A percentile compares a stretch with the other conserved stretches of the same genome.
These are phyloP conservation scores for Cylindrotheca closterium DNA, from an alignment of 108 stramenopile species.

Conservation along the genomic window DNA sequence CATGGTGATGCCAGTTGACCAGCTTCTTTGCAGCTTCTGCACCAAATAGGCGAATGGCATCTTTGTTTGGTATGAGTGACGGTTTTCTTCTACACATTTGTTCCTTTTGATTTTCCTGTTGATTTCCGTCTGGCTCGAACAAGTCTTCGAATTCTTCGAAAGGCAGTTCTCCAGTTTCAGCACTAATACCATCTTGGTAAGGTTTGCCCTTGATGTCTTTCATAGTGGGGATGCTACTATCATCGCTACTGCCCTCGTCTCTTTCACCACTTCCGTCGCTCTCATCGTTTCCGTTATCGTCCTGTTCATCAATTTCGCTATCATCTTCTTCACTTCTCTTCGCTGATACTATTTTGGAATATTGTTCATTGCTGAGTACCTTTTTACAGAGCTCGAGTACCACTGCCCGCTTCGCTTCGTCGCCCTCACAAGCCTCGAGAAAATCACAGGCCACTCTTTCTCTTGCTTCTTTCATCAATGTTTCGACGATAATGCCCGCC, in stretches of 20 bases:
- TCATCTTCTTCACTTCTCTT: conserved; percentile 3
- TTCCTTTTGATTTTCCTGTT: neutral
- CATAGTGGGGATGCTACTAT: conserved; percentile 3
- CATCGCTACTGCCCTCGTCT: conserved; percentile 6
- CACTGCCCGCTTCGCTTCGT: conserved; percentile 2
- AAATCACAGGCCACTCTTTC: neutral
- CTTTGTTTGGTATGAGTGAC: neutral
- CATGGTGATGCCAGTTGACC: conserved; percentile 1
- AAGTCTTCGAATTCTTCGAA: conserved; percentile 24
- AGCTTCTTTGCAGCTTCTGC: conserved; percentile 8
- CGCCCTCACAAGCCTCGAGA: conserved; percentile 7
- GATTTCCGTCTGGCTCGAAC: conserved; percentile 1
- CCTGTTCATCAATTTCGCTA: neutral
- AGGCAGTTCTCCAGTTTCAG: conserved; percentile 9
- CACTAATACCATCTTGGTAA: conserved; percentile 18
- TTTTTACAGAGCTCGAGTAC: neutral
- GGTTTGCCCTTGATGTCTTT: conserved; percentile 17
- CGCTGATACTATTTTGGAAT: neutral
- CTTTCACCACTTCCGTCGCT: neutral
- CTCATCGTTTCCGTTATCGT: neutral
- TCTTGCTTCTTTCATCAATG: neutral
- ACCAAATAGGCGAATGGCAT: conserved; percentile 15
- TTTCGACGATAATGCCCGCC: neutral
- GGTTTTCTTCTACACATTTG: neutral
- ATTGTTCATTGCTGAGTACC: conserved; percentile 1